Base-by-base conservation (phyloP, 2,329 filamentous ascomycete species). In the Xylariaceae sp. region DNA sequence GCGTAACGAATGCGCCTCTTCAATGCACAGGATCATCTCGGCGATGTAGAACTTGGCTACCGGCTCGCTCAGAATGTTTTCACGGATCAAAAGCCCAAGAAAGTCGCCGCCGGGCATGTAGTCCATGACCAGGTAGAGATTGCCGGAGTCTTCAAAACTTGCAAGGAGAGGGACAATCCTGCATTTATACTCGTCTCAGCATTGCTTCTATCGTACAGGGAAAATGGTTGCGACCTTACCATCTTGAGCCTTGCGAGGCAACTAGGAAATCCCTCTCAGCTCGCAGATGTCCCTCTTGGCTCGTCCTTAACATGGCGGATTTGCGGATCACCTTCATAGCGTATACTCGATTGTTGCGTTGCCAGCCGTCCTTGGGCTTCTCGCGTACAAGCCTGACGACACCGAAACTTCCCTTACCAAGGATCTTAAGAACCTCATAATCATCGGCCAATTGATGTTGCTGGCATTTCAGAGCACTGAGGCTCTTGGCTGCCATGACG, bases 261-360 rank as follows among this genome's bases (percentile, higher is more conserved):
- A 96, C 90, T 6, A 99, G 79, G 61, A 97, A 95, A 65, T 97
- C 94, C 61, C 92, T 78, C 68, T 99, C 92, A 0, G 91, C 92
- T 37, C 90, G 84, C 26, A 99, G 72, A 72, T 97, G 94, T 0
- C 89, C 92, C 71, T 97, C 92, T 72, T 97, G 94, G 59, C 87
- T 87, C 57, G 90, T 94, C 9, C 86, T 84, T 53, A 97, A 78
- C 91, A 96, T 97, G 53, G 90, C 85, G 0, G 89, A 89, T 68
- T 99, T 99, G 55, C 88, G 85, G 62, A 97, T 97, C 34, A 96
- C 88, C 69, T 97, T 97, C 92, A 97, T 96, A 11, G 94, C 94
- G 69, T 87, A 97, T 0, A 96, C 84, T 54, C 87, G 80, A 49
- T 45, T 34, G 30, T 32, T 5, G n/a, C 39, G 53, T 41, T 43